These are phyloP conservation scores for Thalia dealbata DNA, from an alignment of 176 grass and related monocot species.

Conservation along the genomic window DNA sequence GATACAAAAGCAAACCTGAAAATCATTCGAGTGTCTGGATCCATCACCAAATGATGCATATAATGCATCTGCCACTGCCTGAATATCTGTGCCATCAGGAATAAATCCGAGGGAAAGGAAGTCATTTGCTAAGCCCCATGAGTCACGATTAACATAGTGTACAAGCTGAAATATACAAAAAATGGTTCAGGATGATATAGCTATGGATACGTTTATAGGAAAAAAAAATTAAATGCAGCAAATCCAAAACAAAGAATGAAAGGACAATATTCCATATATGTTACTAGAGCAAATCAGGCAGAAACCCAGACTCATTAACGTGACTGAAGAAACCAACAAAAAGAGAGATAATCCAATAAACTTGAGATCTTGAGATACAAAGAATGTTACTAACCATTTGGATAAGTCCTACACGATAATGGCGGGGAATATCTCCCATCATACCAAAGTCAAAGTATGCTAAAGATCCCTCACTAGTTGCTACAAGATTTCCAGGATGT, in stretches of 20 bases:
- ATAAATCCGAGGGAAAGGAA: slow-evolving; percentile 95
- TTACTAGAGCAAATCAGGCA: no score
- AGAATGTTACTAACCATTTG: slow-evolving; percentile 57
- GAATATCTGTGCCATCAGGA: slow-evolving; percentile 80
- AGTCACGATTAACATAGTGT: slow-evolving; percentile 88
- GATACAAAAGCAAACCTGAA: slow-evolving; percentile 54
- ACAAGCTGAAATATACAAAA: slow-evolving; percentile 53
- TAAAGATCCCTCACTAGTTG: slow-evolving; percentile 62
- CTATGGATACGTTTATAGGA: neutral
- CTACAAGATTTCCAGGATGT: slow-evolving; percentile 98
- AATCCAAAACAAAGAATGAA: neutral
- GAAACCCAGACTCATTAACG: neutral
- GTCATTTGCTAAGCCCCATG: slow-evolving; percentile 75
- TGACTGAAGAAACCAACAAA: neutral
- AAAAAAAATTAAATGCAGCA: neutral
- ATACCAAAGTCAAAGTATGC: slow-evolving; percentile 99
- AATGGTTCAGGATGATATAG: neutral
- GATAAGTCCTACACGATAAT: slow-evolving; percentile 92
- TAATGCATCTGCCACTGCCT: slow-evolving; percentile 55
- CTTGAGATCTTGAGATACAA: neutral
- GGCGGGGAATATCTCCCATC: slow-evolving; percentile 98
- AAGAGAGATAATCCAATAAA: neutral
- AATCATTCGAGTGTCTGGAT: slow-evolving; percentile 74
- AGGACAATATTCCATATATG: neutral
- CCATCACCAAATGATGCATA: slow-evolving; percentile 48